These are phyloP conservation scores for Ophiostoma sp. DNA, from an alignment of 2,329 filamentous ascomycete genomes.

Conservation along the genomic window DNA sequence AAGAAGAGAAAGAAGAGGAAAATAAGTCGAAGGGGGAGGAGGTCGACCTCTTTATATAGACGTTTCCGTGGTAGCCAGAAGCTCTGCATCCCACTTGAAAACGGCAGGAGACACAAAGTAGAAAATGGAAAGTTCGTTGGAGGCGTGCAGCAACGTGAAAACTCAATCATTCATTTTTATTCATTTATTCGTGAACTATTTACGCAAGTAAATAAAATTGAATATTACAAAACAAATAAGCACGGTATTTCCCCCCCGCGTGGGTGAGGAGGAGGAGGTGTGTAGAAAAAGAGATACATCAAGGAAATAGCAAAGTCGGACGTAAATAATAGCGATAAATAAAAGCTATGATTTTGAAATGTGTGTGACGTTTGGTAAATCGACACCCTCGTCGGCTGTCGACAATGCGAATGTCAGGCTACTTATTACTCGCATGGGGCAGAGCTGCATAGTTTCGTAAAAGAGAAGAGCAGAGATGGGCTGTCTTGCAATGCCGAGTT, in stretches of 20 bases:
- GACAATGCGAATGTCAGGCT: constrained; percentile 8
- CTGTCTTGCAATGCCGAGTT: background rate
- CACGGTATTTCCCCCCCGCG: background rate
- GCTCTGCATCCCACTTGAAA: background rate
- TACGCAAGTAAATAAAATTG: background rate
- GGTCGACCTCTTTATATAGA: background rate
- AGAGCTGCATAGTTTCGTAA: too few species aligned
- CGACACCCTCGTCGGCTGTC: background rate
- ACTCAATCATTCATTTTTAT: background rate
- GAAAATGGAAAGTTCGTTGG: background rate
- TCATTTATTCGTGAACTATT: background rate
- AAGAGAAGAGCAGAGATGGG: background rate
- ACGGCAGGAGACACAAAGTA: background rate
- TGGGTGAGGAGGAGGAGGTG: background rate
- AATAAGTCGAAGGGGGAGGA: background rate
- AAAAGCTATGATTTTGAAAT: too few species aligned
- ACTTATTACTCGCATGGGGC: background rate
- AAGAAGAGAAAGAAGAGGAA: constrained; percentile 8
- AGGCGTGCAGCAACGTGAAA: background rate
- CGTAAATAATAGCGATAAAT: too few species aligned
- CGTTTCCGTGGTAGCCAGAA: background rate
- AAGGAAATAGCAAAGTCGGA: background rate
- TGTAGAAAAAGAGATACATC: background rate
- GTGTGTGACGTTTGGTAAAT: too few species aligned
- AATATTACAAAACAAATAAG: background rate